Evolutionary conservation across 371 early-diverging fungal genomes (phyloP), one percentile per base, ranked within the genome.

Genomic region (Paraphysoderma sedebokerense): DNA sequence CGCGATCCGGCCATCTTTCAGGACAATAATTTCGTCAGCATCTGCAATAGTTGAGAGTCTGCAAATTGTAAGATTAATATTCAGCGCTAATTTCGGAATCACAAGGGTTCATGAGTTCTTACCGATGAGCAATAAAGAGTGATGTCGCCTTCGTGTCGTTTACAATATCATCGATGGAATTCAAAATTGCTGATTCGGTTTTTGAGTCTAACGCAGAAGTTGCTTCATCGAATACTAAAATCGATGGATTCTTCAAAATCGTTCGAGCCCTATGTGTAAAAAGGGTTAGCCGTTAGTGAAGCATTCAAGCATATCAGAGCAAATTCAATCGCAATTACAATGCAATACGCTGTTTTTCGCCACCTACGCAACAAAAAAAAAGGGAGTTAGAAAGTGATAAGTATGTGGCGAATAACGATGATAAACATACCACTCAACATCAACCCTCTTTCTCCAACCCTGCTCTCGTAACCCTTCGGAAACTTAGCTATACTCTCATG

Each of bases 131-230:
- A 50, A 82, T 70, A 59, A 80, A 79, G 24, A 85, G 70, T 48
- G 82, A 79, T n/a, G 82, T 83, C 53, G 67, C 68, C 6, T 55
- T 53, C 22, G 67, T 66, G 15, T 72, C 72, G 26, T 67, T 61
- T 44, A 87, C 60, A 15, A 87, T 68, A 15, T 70, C 66, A 39
- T 76, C 66, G 47, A 93, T 82, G 38, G 82, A 82, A 7, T 62
- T 57, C 58, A 87, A 74, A 37, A 96, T 62, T 0, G 79, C 66
- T 46, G 78, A 76, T 58, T 97, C 96, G 1, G 98, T 93, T 31
- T 74, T 72, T 1, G 83, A 76, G 53, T 96, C 96, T 17, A 96
- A 61, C 1, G 95, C 86, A 1, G 92, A 87, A 1, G 98, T 96
- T 15, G 91, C 83, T 55, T 93, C 93, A 59, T 92, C 93, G 57